These are phyloP conservation scores for Nymphaea colorata DNA, from an alignment of 164 flowering plant genomes.

Conservation along the genomic window DNA sequence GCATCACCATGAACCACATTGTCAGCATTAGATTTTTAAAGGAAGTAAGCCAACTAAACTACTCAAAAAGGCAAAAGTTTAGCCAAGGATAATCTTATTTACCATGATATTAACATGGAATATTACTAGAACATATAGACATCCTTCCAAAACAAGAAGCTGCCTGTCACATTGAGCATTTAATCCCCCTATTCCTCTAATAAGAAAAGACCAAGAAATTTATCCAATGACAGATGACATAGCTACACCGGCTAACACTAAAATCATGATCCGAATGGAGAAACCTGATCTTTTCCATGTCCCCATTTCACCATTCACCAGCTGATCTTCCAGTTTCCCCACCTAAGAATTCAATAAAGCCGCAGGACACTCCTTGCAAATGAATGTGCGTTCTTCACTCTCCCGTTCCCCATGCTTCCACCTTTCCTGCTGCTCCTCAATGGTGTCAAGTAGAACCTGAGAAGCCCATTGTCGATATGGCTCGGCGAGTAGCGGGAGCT, in stretches of 20 bases:
- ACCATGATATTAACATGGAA: background rate
- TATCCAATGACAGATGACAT: background rate
- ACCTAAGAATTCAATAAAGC: slow-evolving; percentile 34
- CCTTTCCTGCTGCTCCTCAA: slow-evolving; percentile 58
- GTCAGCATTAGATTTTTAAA: too few relatives aligned
- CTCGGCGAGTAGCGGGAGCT: slow-evolving; percentile 48
- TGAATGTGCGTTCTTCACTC: slow-evolving; percentile 49
- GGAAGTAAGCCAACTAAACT: too few relatives aligned
- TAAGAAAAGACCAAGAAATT: background rate
- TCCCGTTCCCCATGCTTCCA: slow-evolving; percentile 33
- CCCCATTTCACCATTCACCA: background rate
- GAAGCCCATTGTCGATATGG: slow-evolving; percentile 50
- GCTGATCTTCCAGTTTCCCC: background rate
- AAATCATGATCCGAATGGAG: background rate
- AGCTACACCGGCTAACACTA: background rate
- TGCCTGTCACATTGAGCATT: background rate
- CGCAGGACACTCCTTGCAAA: slow-evolving; percentile 69
- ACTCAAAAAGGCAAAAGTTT: too few relatives aligned
- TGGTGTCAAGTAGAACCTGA: slow-evolving; percentile 83
- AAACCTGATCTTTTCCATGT: background rate
- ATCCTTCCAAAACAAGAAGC: background rate
- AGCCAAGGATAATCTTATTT: background rate
- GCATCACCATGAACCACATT: background rate
- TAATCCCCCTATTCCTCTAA: background rate
- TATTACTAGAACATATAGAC: background rate